Evolutionary conservation across 2,329 filamentous ascomycete genomes (phyloP).

Genomic region (Claviceps lovelessii): DNA sequence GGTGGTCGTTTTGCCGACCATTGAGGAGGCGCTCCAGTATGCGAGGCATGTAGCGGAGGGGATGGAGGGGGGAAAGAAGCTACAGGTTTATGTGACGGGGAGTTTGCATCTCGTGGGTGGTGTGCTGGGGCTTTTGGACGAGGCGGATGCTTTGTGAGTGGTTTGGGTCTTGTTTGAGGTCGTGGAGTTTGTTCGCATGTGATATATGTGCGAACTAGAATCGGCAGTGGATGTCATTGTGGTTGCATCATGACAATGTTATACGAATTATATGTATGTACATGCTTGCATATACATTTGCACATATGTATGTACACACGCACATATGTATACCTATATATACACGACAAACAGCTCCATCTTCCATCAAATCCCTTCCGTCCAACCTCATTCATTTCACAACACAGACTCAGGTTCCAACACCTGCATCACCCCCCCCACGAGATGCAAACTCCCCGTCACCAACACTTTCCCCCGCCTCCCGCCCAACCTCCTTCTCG

Average conservation of each 20-base stretch:
- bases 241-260: background rate
- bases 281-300: too few species aligned
- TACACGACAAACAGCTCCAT: too few species aligned
- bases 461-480: slow-evolving; percentile 42
- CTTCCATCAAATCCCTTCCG: background rate
- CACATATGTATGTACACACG: too few species aligned
- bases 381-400: slow-evolving; percentile 9
- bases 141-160: slow-evolving; percentile 26
- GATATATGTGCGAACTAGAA: background rate
- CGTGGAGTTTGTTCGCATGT: too few species aligned
- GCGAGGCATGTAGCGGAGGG: slow-evolving; percentile 23
- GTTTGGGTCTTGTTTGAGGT: background rate
- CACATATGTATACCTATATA: too few species aligned
- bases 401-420: slow-evolving; percentile 36
- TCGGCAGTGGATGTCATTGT: background rate
- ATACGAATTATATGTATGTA: too few species aligned
- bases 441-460: slow-evolving; percentile 74
- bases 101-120: slow-evolving; percentile 50
- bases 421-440: slow-evolving; percentile 62
- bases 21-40: slow-evolving; percentile 39
- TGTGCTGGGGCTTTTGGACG: slow-evolving; percentile 34
- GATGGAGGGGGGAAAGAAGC: slow-evolving; percentile 18
- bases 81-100: slow-evolving; percentile 43
- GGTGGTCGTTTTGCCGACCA: slow-evolving; percentile 34
- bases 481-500: slow-evolving; percentile 27